Base-by-base conservation (phyloP, 2,329 filamentous ascomycete genomes). In the Xylaria multiplex region DNA sequence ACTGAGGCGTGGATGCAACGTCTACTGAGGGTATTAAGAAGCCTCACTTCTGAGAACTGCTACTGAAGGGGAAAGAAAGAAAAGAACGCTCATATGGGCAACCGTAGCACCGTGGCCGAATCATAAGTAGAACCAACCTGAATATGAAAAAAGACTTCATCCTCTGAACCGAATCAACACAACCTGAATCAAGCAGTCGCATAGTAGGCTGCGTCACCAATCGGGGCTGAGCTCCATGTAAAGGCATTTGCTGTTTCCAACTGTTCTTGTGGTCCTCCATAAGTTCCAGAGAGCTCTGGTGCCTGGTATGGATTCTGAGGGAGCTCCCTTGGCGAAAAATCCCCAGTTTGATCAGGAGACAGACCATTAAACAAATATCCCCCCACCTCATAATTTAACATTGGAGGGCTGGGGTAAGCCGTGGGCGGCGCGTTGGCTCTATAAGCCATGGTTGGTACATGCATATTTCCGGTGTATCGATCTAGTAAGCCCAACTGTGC, bases 111-210 rank as follows among this genome's bases (percentile, higher is more conserved):
- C 55, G 5, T 3, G 43, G 24, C 13, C 49, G 22, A 49, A 45
- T 37, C 53, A 13, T 24, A 50, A 27, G 19, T 56, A 24, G 35
- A 52, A 53, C 45, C 37, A 58, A 62, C 35, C 14, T 24, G 35
- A 54, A 24, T 48, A 40, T n/a, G 35, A 62, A 54, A 52, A 48
- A 16, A 30, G 52, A 27, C n/a, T 14, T 42, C 16, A 24, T 48
- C 56, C 35, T 45, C 59, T 45, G 27, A 40, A 52, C 52, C 32
- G 11, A 30, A 54, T 2, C 9, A 3, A 27, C 8, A 19, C 37
- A 24, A 13, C 42, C 11, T 8, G 8, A 9, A 46, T 14, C 30
- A 9, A 13, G 14, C 1, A n/a, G 3, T 37, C 1, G 30, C 6
- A n/a, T 42, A 27, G 30, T 35, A 46, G 2, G 24, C 6, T 3